phyloP scores from a whole-genome alignment of 164 flowering plant genomes.

The Annona cherimola region DNA sequence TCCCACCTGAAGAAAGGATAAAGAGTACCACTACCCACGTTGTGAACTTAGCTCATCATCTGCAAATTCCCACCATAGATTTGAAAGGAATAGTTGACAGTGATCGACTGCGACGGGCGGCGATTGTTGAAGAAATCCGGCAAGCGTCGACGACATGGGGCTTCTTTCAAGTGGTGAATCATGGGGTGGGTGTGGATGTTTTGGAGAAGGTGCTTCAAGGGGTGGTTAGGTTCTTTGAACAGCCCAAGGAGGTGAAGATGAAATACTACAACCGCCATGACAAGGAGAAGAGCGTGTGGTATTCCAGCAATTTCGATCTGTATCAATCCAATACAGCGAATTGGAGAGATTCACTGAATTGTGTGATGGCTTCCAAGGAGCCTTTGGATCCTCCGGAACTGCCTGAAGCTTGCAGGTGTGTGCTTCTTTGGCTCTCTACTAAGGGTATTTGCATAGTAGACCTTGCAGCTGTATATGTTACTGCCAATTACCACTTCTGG shows the following conservation, averaged over 20 bases:
- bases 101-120: neutral
- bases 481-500: no score
- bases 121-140: constrained; percentile 19
- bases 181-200: constrained; percentile 32
- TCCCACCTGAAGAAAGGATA: neutral
- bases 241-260: constrained; percentile 31
- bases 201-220: constrained; percentile 44
- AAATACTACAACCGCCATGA: constrained; percentile 27
- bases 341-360: constrained; percentile 39
- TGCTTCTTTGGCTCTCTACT: no score
- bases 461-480: no score
- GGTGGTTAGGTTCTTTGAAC: constrained; percentile 31
- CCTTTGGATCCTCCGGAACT: constrained; percentile 22
- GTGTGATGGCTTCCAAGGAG: constrained; percentile 19
- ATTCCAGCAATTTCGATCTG: constrained; percentile 31
- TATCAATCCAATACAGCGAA: constrained; percentile 17
- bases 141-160: constrained; percentile 40
- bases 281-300: constrained; percentile 11
- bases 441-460: no score
- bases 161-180: constrained; percentile 52
- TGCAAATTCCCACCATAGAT: constrained; percentile 27
- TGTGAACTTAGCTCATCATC: neutral
- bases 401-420: constrained; percentile 22
- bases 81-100: constrained; percentile 11
- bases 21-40: no score